Conservation (phyloP, 768 basidiomycete genomes). For the Asterophora parasitica region DNA sequence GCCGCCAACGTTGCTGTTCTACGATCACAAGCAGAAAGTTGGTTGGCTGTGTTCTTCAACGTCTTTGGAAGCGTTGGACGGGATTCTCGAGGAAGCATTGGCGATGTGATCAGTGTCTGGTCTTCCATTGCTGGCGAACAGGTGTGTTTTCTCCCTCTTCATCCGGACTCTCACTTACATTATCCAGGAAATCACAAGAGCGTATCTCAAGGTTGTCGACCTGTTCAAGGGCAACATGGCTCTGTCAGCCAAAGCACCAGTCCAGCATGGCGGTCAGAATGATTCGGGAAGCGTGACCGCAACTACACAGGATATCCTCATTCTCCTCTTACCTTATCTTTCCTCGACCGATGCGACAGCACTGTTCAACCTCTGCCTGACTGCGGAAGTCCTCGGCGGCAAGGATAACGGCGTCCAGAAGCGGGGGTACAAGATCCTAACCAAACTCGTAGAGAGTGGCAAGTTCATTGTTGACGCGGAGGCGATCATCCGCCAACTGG, state of each 20-base stretch:
- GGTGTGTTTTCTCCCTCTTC: conserved; percentile 32
- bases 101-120: conserved; percentile 89
- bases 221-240: conserved; percentile 65
- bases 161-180: conserved; percentile 2
- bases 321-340: conserved; percentile 77
- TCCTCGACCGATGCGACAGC: conserved; percentile 53
- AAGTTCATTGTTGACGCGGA: conserved; percentile 56
- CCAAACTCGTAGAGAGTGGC: conserved; percentile 62
- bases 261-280: conserved; percentile 26
- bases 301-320: conserved; percentile 78
- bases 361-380: conserved; percentile 69
- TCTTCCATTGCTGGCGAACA: conserved; percentile 69
- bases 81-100: conserved; percentile 72
- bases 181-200: conserved; percentile 66
- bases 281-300: conserved; percentile 46
- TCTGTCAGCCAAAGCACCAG: conserved; percentile 27
- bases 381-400: conserved; percentile 61
- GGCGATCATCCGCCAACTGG: conserved; percentile 57
- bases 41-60: conserved; percentile 94
- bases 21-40: conserved; percentile 78
- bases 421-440: conserved; percentile 86
- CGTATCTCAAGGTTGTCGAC: conserved; percentile 71
- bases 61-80: conserved; percentile 85
- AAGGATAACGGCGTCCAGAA: conserved; percentile 91
- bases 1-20: conserved; percentile 66